These are phyloP conservation scores for Yarrowia sp. DNA, from an alignment of 805 yeast species.

Conservation along the genomic window DNA sequence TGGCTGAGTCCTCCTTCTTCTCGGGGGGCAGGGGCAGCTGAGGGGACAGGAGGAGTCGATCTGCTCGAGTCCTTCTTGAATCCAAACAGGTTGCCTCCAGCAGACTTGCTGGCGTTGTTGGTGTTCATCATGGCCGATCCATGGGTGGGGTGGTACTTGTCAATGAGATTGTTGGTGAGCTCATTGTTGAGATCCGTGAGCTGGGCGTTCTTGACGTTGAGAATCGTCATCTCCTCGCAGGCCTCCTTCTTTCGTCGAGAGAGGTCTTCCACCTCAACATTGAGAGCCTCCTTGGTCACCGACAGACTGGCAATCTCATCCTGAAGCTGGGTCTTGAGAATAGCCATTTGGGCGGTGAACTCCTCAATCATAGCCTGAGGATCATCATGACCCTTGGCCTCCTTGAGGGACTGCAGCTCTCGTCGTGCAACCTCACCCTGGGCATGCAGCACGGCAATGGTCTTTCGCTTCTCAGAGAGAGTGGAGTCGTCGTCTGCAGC, in stretches of 20 bases:
- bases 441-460: constrained; percentile 52
- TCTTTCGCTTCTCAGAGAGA: constrained; percentile 46
- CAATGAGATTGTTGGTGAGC: constrained; percentile 49
- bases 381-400: constrained; percentile 50
- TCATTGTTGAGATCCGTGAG: constrained; percentile 52
- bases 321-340: constrained; percentile 57
- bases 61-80: constrained; percentile 30
- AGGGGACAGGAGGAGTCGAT: constrained; percentile 3
- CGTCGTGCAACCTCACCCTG: constrained; percentile 47
- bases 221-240: constrained; percentile 48
- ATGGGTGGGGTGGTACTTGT: constrained; percentile 45
- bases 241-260: constrained; percentile 45
- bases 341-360: constrained; percentile 56
- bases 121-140: constrained; percentile 26
- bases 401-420: constrained; percentile 55
- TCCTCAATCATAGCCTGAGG: constrained; percentile 50
- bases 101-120: not conserved
- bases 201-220: constrained; percentile 50
- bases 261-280: constrained; percentile 47
- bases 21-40: constrained; percentile 13
- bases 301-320: constrained; percentile 54
- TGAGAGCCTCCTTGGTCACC: constrained; percentile 46
- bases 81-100: constrained; percentile 20
- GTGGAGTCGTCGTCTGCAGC: constrained; percentile 40
- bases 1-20: constrained; percentile 23